Conservation (phyloP, 805 yeast species). For the Saturnispora ahearnii region DNA sequence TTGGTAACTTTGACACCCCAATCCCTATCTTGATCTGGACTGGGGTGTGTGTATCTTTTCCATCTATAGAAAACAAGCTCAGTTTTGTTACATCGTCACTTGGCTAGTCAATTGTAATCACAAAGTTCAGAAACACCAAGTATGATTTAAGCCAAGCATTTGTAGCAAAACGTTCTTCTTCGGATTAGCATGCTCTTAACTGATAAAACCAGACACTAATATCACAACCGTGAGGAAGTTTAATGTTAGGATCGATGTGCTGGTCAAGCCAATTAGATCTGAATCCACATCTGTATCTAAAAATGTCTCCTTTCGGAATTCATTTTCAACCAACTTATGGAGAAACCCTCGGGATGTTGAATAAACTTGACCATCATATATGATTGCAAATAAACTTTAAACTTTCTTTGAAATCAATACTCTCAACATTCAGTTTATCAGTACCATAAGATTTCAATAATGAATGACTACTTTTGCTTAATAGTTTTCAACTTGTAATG, state of each 20-base stretch:
- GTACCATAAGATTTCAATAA: constrained; percentile 13
- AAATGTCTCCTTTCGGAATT: constrained; percentile 23
- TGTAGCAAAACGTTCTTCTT: constrained; percentile 21
- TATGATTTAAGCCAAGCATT: constrained; percentile 26
- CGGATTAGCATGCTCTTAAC: constrained; percentile 20
- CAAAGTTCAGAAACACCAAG: constrained; percentile 23
- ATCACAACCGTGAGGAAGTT: constrained; percentile 33
- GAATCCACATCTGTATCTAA: constrained; percentile 26
- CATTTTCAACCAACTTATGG: constrained; percentile 22
- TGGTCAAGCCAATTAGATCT: constrained; percentile 19
- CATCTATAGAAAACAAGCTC: constrained; percentile 25
- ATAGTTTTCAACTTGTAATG: constrained; percentile 28
- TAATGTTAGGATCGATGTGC: constrained; percentile 17
- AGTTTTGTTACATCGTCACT: constrained; percentile 19
- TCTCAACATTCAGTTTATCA: constrained; percentile 11
- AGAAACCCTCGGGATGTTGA: constrained; percentile 30
- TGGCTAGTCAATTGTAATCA: constrained; percentile 25
- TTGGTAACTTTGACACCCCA: constrained; percentile 31
- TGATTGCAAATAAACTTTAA: constrained; percentile 23
- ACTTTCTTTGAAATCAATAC: constrained; percentile 11
- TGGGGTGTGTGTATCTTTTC: constrained; percentile 18
- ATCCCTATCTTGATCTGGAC: constrained; percentile 29
- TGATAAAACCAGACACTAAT: constrained; percentile 29
- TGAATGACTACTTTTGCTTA: constrained; percentile 27
- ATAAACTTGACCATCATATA: constrained; percentile 33